A percentile compares a stretch with the other conserved stretches of the same genome.
phyloP scores from a whole-genome alignment of 805 yeast species.

The Metschnikowia reukaufii region DNA sequence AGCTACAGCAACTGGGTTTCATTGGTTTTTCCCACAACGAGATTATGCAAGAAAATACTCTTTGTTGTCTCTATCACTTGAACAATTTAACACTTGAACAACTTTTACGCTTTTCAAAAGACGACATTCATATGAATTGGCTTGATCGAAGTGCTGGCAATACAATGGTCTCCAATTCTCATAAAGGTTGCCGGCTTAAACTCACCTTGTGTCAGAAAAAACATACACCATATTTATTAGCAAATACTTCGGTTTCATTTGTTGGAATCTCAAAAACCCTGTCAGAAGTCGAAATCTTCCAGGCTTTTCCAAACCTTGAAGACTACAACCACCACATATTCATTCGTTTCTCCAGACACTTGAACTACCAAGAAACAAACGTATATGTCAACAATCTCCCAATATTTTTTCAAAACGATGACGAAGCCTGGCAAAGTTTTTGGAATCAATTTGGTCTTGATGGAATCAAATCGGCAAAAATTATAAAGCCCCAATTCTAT shows the following conservation, averaged over 20 bases:
- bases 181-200: slow-evolving; percentile 14
- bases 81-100: slow-evolving; percentile 46
- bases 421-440: slow-evolving; percentile 38
- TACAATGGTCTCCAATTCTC: not conserved
- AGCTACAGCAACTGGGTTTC: slow-evolving; percentile 38
- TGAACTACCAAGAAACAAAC: slow-evolving; percentile 63
- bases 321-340: not conserved
- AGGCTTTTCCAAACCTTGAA: not conserved
- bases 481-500: slow-evolving; percentile 43
- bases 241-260: not conserved
- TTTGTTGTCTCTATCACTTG: slow-evolving; percentile 49
- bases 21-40: slow-evolving; percentile 42
- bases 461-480: slow-evolving; percentile 39
- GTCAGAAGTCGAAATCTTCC: not conserved
- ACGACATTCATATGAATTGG: slow-evolving; percentile 29
- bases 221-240: slow-evolving; percentile 31
- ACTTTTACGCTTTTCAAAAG: slow-evolving; percentile 40
- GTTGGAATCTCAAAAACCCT: not conserved
- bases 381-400: slow-evolving; percentile 70
- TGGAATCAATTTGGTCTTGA: slow-evolving; percentile 40
- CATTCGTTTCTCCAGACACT: slow-evolving; percentile 21
- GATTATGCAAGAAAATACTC: slow-evolving; percentile 45
- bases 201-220: slow-evolving; percentile 38
- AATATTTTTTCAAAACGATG: slow-evolving; percentile 51
- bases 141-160: slow-evolving; percentile 2